Evolutionary conservation across 106 monocot genomes (phyloP).

Genomic region (Platanthera zijinensis): DNA sequence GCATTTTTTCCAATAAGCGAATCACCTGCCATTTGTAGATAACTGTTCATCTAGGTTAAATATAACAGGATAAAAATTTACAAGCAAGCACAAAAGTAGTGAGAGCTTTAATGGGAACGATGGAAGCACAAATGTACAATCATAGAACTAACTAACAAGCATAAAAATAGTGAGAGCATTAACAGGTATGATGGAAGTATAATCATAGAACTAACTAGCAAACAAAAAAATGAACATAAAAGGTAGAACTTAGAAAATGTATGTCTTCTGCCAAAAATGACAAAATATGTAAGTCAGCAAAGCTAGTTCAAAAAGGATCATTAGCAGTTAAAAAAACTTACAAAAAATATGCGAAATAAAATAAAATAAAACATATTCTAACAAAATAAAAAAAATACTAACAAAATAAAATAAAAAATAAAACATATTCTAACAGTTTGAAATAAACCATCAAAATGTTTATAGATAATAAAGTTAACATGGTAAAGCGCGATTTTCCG

Average conservation of each 20-base stretch:
- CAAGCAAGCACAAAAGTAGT: neutral
- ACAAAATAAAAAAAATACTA: no score
- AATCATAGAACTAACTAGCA: neutral
- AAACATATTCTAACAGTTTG: neutral
- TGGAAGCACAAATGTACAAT: neutral
- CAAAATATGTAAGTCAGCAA: neutral
- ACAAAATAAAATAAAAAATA: no score
- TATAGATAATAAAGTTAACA: neutral
- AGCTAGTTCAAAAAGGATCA: neutral
- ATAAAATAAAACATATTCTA: neutral
- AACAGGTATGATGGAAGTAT: neutral
- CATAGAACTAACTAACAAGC: neutral
- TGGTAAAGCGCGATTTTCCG: neutral
- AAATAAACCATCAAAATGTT: neutral
- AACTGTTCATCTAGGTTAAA: neutral
- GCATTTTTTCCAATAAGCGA: constrained; percentile 86
- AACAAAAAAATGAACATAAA: neutral
- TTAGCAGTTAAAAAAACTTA: no score
- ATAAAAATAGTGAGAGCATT: neutral
- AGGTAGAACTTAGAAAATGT: neutral
- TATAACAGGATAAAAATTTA: neutral
- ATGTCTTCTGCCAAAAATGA: neutral
- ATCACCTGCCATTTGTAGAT: constrained; percentile 44
- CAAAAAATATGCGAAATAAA: neutral
- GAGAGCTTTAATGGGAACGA: neutral